Evolutionary conservation across 768 basidiomycete species (phyloP).

Genomic region (Clavaria fumosa): DNA sequence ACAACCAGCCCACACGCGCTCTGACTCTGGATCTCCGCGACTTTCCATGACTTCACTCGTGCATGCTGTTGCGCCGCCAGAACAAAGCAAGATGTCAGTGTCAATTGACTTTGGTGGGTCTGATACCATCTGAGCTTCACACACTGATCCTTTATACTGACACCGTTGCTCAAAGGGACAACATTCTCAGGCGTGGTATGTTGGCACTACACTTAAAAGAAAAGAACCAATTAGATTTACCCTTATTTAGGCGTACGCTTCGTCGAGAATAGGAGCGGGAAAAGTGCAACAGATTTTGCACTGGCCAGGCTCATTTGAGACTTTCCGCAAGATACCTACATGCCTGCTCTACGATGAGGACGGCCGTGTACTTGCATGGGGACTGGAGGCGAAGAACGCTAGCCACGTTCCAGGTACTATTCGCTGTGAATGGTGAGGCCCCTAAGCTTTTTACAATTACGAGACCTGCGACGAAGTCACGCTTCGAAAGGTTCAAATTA

Average conservation of each 20-base stretch:
- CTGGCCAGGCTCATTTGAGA: constrained; percentile 80
- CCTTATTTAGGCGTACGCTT: constrained; percentile 57
- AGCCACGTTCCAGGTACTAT: constrained; percentile 48
- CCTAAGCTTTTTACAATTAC: neutral
- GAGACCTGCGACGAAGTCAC: neutral
- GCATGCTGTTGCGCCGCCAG: constrained; percentile 14
- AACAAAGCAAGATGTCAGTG: constrained; percentile 71
- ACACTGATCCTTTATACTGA: constrained; percentile 1
- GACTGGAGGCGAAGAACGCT: constrained; percentile 74
- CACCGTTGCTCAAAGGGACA: constrained; percentile 36
- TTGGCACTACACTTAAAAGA: constrained; percentile 12
- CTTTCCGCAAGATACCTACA: constrained; percentile 78
- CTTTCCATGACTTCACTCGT: neutral
- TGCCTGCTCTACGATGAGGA: constrained; percentile 68
- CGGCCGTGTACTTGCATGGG: constrained; percentile 70
- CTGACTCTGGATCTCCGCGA: too few relatives aligned
- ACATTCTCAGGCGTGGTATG: constrained; percentile 80
- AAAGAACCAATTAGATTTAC: neutral
- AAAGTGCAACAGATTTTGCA: constrained; percentile 70
- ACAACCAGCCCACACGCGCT: too few relatives aligned
- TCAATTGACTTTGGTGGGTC: constrained; percentile 68
- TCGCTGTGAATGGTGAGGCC: constrained; percentile 30
- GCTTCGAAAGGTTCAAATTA: constrained; percentile 53
- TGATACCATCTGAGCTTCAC: too few relatives aligned
- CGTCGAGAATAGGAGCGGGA: constrained; percentile 67